Percentiles rank a stretch among this genome's conserved stretches.
Evolutionary conservation across 129 eudicot genomes (phyloP).

Genomic region (Tagetes erecta): DNA sequence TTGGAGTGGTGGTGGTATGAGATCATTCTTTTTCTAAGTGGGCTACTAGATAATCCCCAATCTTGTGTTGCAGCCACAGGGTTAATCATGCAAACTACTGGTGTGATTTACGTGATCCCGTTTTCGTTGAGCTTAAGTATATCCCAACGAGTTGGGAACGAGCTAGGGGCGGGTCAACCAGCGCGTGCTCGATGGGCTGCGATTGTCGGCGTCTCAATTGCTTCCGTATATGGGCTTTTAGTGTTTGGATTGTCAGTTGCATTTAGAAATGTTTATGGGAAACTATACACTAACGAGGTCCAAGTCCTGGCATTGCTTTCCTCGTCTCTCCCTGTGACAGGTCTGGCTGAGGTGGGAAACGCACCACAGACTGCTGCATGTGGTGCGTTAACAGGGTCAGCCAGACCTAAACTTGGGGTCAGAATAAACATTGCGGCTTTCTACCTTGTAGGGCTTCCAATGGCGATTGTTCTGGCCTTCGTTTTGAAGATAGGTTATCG

Average conservation of each 20-base stretch:
- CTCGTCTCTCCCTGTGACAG: slow-evolving; percentile 56
- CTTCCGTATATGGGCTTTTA: slow-evolving; percentile 44
- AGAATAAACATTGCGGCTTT: slow-evolving; percentile 69
- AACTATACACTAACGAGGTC: slow-evolving; percentile 57
- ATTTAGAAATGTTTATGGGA: slow-evolving; percentile 60
- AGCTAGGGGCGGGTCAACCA: slow-evolving; percentile 75
- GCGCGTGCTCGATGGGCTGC: slow-evolving; percentile 51
- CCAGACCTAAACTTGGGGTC: slow-evolving; percentile 70
- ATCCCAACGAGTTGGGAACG: slow-evolving; percentile 81
- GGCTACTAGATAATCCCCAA: slow-evolving; percentile 67
- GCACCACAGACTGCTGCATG: slow-evolving; percentile 79
- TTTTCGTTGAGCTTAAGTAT: slow-evolving; percentile 60
- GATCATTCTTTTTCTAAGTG: slow-evolving; percentile 66
- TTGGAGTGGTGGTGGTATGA: slow-evolving; percentile 99
- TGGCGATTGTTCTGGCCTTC: slow-evolving; percentile 51
- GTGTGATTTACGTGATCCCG: slow-evolving; percentile 64
- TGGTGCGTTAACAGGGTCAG: slow-evolving; percentile 78
- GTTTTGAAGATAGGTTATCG: slow-evolving; percentile 54
- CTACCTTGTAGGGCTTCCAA: slow-evolving; percentile 78
- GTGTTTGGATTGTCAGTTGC: slow-evolving; percentile 46
- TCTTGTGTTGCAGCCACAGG: slow-evolving; percentile 83
- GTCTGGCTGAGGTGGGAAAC: slow-evolving; percentile 77
- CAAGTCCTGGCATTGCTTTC: slow-evolving; percentile 54
- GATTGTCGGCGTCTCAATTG: slow-evolving; percentile 44
- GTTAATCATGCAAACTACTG: slow-evolving; percentile 70